Evolutionary conservation across 371 early-diverging fungal genomes (phyloP).

Genomic region (Mortierella sp.): DNA sequence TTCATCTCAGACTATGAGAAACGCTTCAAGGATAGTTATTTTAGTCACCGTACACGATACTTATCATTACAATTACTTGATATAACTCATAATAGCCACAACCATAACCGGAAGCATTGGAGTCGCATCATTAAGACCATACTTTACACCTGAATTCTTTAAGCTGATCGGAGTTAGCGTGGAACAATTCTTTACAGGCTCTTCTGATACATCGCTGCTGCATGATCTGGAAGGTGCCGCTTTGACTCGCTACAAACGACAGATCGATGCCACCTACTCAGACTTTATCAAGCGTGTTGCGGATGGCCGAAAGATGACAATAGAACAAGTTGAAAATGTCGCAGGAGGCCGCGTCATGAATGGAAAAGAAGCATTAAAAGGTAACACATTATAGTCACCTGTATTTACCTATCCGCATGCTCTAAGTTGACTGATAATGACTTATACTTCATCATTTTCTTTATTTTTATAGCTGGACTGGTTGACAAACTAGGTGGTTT

Average conservation of each 20-base stretch:
- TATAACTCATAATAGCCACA: slow-evolving; percentile 40
- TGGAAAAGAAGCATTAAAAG: slow-evolving; percentile 62
- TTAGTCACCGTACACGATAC: neutral
- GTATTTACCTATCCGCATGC: neutral
- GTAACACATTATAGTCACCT: slow-evolving; percentile 16
- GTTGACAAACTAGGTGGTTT: slow-evolving; percentile 67
- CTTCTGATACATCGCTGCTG: slow-evolving; percentile 59
- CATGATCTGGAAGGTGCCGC: slow-evolving; percentile 59
- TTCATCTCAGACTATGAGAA: no score
- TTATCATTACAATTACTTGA: neutral
- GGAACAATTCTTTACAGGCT: slow-evolving; percentile 64
- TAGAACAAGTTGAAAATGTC: slow-evolving; percentile 63
- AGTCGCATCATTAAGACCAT: slow-evolving; percentile 65
- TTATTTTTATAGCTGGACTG: slow-evolving; percentile 56
- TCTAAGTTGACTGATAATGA: neutral
- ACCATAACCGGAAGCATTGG: slow-evolving; percentile 78
- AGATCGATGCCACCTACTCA: slow-evolving; percentile 62
- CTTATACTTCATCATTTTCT: neutral
- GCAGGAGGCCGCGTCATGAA: slow-evolving; percentile 72
- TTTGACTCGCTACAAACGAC: slow-evolving; percentile 58
- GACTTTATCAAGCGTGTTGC: slow-evolving; percentile 64
- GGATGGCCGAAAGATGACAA: slow-evolving; percentile 60
- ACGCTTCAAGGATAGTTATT: neutral
- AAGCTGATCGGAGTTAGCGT: slow-evolving; percentile 65
- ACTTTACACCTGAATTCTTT: slow-evolving; percentile 62